Evolutionary conservation across 2,329 filamentous ascomycete species (phyloP).

Genomic region (Fusarium incarnatum): DNA sequence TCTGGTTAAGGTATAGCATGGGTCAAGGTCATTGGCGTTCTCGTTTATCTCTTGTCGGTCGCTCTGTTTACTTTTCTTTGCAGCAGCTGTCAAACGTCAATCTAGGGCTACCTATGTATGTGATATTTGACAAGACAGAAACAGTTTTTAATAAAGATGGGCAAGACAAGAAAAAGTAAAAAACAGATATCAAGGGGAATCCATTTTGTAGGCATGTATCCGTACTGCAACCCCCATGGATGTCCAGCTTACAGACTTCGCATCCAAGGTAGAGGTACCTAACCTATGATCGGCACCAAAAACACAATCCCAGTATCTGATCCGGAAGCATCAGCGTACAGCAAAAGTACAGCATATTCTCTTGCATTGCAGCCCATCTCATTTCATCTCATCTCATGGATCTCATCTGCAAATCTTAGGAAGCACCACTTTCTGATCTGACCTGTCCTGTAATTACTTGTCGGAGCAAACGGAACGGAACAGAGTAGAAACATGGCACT

Average conservation of each 20-base stretch:
- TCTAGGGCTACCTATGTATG: background rate
- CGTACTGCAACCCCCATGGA: background rate
- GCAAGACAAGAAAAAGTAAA: background rate
- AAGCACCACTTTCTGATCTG: constrained; percentile 15
- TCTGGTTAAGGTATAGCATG: constrained; percentile 28
- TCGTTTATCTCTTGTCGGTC: constrained; percentile 21
- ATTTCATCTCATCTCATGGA: background rate
- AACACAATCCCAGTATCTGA: constrained; percentile 31
- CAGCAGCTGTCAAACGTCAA: constrained; percentile 3
- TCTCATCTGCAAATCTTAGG: constrained; percentile 8
- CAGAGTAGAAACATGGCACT: background rate
- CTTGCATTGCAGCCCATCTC: constrained; percentile 10
- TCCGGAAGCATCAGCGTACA: constrained; percentile 21
- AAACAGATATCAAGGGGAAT: background rate
- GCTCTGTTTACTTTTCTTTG: constrained; percentile 4
- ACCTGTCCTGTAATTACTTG: background rate
- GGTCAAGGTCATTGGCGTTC: constrained; percentile 7
- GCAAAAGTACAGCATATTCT: constrained; percentile 20
- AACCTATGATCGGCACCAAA: constrained; percentile 22
- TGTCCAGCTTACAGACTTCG: constrained; percentile 1
- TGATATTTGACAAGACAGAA: background rate
- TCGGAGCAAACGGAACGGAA: constrained; percentile 9
- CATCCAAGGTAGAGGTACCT: background rate
- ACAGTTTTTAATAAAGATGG: background rate
- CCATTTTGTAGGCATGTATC: background rate